These are phyloP conservation scores for Ceratobasidium papillatum DNA, from an alignment of 1,284 basidiomycete genomes.

Conservation along the genomic window DNA sequence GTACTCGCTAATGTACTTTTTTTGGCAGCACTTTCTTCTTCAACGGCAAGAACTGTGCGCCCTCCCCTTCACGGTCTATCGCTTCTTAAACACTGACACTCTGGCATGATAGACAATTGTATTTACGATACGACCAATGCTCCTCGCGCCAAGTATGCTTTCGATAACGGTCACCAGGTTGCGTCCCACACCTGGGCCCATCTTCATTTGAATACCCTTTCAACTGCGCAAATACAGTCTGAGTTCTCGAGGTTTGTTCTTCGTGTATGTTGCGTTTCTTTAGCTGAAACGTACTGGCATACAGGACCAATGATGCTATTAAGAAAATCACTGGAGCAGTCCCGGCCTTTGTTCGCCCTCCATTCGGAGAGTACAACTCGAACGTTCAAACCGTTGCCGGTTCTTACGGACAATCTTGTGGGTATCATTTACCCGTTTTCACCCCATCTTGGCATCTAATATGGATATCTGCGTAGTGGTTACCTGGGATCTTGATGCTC, in stretches of 20 bases:
- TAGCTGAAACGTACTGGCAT: background rate
- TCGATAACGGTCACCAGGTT: slow-evolving; percentile 49
- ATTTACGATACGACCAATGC: slow-evolving; percentile 55
- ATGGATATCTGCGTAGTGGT: slow-evolving; percentile 7
- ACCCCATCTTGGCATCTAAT: background rate
- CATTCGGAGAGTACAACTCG: slow-evolving; percentile 43
- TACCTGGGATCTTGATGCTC: slow-evolving; percentile 34
- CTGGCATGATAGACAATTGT: slow-evolving; percentile 51
- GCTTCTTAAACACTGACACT: background rate
- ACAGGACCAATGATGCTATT: slow-evolving; percentile 37
- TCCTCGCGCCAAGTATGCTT: slow-evolving; percentile 51
- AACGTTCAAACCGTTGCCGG: slow-evolving; percentile 38
- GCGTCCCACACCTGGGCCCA: slow-evolving; percentile 49
- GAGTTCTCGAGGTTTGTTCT: slow-evolving; percentile 20
- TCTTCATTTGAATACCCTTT: slow-evolving; percentile 44
- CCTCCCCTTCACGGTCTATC: background rate
- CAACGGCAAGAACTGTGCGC: slow-evolving; percentile 44
- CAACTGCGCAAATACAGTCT: slow-evolving; percentile 43
- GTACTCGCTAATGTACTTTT: background rate
- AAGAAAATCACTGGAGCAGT: slow-evolving; percentile 40
- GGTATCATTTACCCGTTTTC: slow-evolving; percentile 2
- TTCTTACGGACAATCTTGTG: slow-evolving; percentile 27
- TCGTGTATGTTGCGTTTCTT: background rate
- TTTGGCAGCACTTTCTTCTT: slow-evolving; percentile 25
- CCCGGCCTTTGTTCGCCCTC: slow-evolving; percentile 44